Conservation (phyloP, 2,329 filamentous ascomycete genomes). For the Ramichloridium luteum region DNA sequence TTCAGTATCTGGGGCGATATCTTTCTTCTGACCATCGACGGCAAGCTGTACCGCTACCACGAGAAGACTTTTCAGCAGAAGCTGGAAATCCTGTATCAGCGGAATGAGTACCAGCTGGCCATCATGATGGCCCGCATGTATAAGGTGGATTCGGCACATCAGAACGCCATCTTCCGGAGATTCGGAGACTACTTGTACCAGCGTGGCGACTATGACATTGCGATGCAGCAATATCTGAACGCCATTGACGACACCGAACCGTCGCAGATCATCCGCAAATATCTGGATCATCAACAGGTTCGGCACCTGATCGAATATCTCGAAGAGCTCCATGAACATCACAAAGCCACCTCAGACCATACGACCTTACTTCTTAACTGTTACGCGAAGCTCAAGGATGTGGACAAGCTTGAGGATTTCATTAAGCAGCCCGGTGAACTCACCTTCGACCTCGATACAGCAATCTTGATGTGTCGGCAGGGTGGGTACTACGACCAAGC, state of each 20-base stretch:
- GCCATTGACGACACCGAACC: conserved; percentile 94
- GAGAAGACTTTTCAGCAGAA: conserved; percentile 86
- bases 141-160: conserved; percentile 65
- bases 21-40: conserved; percentile 80
- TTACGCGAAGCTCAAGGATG: conserved; percentile 95
- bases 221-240: conserved; percentile 97
- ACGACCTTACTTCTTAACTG: conserved; percentile 92
- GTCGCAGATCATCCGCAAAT: conserved; percentile 93
- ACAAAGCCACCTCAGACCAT: conserved; percentile 86
- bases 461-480: conserved; percentile 93
- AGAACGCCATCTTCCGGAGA: conserved; percentile 82
- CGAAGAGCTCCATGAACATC: conserved; percentile 88
- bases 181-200: conserved; percentile 93
- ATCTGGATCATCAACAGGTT: conserved; percentile 91
- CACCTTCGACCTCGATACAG: conserved; percentile 93
- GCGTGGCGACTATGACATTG: conserved; percentile 88
- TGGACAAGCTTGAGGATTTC: conserved; percentile 88
- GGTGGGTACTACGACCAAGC: conserved; percentile 96
- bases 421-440: conserved; percentile 91
- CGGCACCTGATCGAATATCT: conserved; percentile 95
- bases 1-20: conserved; percentile 86
- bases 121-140: conserved; percentile 88
- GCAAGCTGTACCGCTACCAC: conserved; percentile 81
- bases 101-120: conserved; percentile 82
- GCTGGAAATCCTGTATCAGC: conserved; percentile 83